Evolutionary conservation across 176 grass and related monocot genomes (phyloP).

Genomic region (Carex pumila): DNA sequence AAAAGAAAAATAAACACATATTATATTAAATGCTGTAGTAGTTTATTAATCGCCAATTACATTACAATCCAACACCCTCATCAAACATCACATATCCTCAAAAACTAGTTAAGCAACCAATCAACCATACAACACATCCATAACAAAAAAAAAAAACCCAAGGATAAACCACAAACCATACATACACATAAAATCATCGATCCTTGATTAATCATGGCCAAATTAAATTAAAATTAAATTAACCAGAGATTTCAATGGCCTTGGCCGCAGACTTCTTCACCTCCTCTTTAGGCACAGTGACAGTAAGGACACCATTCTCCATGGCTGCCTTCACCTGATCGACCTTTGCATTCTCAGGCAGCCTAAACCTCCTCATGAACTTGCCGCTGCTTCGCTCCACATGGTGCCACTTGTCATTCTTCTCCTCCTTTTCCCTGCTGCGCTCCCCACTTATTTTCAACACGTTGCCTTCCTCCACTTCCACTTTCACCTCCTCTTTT

Average conservation of each 20-base stretch:
- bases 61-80: too few relatives aligned
- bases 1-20: too few relatives aligned
- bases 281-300: conserved; percentile 37
- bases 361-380: conserved; percentile 28
- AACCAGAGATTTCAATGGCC: conserved; percentile 45
- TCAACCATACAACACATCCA: background rate
- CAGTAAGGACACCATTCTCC: conserved; percentile 43
- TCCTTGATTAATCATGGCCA: background rate
- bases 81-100: too few relatives aligned
- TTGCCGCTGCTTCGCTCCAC: conserved; percentile 48
- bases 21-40: too few relatives aligned
- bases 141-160: background rate
- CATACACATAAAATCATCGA: background rate
- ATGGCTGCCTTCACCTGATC: conserved; percentile 31
- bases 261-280: conserved; percentile 34
- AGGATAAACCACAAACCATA: background rate
- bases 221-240: background rate
- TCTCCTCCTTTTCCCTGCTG: conserved; percentile 28
- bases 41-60: too few relatives aligned
- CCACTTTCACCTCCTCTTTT: conserved; percentile 46
- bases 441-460: conserved; percentile 7
- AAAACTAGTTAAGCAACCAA: too few relatives aligned
- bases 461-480: conserved; percentile 32
- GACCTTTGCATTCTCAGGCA: conserved; percentile 31
- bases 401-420: conserved; percentile 43